Percentiles rank a stretch among this genome's conserved stretches.
Conservation (phyloP, 2,329 filamentous ascomycete genomes). For the Diaporthe velutina region DNA sequence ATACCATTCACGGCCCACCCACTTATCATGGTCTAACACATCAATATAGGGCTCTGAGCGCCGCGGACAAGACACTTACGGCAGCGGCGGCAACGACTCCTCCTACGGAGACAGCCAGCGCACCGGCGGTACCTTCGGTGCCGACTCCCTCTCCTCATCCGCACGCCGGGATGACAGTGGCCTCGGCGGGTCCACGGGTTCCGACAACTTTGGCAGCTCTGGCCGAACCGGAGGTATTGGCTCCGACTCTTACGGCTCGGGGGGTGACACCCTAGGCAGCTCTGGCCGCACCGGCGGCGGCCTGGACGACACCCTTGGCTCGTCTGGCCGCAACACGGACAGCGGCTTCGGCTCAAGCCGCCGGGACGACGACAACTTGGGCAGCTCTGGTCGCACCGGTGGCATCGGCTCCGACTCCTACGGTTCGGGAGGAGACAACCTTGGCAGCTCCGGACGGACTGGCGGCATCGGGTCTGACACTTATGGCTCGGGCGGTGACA, state of each 20-base stretch:
- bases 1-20: constrained; percentile 1
- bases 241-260: constrained; percentile 28
- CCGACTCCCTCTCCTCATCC: constrained; percentile 39
- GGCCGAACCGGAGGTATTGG: constrained; percentile 28
- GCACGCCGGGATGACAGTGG: constrained; percentile 42
- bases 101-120: constrained; percentile 44
- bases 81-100: constrained; percentile 43
- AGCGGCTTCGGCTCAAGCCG: constrained; percentile 42
- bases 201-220: constrained; percentile 27
- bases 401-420: constrained; percentile 30
- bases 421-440: constrained; percentile 25
- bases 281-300: constrained; percentile 27
- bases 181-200: constrained; percentile 37
- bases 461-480: constrained; percentile 29
- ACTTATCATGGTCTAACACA: background rate
- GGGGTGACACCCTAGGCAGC: constrained; percentile 30
- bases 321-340: constrained; percentile 30
- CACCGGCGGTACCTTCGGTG: constrained; percentile 41
- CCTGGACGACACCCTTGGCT: constrained; percentile 31
- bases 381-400: constrained; percentile 25
- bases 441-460: constrained; percentile 3
- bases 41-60: constrained; percentile 40
- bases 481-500: constrained; percentile 38
- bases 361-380: constrained; percentile 40
- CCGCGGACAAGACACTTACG: constrained; percentile 41